These are phyloP conservation scores for Smallanthus sonchifolius DNA, from an alignment of 129 eudicot species.

Conservation along the genomic window DNA sequence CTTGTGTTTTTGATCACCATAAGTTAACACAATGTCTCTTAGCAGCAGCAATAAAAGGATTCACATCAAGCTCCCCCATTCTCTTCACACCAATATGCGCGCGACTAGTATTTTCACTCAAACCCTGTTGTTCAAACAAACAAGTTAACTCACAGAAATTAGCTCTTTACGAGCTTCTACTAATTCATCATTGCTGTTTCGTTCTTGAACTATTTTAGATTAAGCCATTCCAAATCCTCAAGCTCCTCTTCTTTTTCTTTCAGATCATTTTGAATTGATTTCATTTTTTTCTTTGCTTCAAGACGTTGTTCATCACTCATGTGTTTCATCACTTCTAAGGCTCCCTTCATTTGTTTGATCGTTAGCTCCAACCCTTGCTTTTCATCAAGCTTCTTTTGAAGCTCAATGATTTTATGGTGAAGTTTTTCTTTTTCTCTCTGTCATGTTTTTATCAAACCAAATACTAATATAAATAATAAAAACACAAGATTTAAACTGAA, in stretches of 20 bases:
- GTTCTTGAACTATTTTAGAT: conserved; percentile 42
- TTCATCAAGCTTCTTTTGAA: conserved; percentile 54
- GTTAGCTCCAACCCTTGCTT: conserved; percentile 50
- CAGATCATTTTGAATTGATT: conserved; percentile 29
- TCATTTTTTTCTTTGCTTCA: conserved; percentile 27
- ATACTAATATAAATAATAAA: not conserved
- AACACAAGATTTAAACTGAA: not conserved
- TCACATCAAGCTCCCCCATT: conserved; percentile 68
- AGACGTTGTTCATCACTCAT: conserved; percentile 40
- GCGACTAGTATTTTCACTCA: conserved; percentile 23
- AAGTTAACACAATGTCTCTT: no score
- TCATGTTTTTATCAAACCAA: not conserved
- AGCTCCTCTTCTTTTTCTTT: conserved; percentile 52
- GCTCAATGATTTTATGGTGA: conserved; percentile 38
- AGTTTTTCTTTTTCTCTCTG: conserved; percentile 59
- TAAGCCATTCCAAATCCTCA: conserved; percentile 33
- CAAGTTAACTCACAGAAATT: conserved; percentile 37
- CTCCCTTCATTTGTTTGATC: conserved; percentile 47
- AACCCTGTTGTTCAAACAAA: conserved; percentile 31
- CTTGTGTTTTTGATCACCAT: no score
- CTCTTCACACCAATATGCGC: conserved; percentile 48
- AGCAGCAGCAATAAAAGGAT: conserved; percentile 38
- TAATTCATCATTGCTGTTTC: conserved; percentile 44
- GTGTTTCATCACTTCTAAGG: conserved; percentile 46
- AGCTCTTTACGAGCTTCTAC: conserved; percentile 67